Conservation (phyloP, 768 basidiomycete species). For the Rhizopogon roseolus region DNA sequence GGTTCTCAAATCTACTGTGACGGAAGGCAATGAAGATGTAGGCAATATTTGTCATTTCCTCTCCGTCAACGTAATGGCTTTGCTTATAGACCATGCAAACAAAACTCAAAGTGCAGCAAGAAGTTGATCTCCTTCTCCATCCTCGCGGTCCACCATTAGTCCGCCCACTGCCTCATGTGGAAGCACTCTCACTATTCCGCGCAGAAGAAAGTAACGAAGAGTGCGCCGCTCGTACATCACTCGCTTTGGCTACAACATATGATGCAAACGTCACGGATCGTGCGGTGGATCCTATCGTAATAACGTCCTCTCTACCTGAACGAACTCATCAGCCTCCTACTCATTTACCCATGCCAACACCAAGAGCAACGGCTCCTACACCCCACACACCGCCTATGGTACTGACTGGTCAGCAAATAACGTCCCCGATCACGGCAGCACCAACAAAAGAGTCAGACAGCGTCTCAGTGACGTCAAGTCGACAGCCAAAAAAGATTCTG, state of each 20-base stretch:
- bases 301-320: background rate
- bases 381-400: background rate
- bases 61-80: background rate
- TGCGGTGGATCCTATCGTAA: background rate
- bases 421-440: background rate
- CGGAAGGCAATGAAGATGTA: conserved; percentile 24
- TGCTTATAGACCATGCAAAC: conserved; percentile 12
- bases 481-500: background rate
- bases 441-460: background rate
- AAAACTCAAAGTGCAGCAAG: conserved; percentile 23
- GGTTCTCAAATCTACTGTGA: conserved; percentile 38
- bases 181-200: conserved; percentile 55
- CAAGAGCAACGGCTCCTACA: background rate
- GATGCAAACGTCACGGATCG: background rate
- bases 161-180: conserved; percentile 60
- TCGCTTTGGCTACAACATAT: conserved; percentile 30
- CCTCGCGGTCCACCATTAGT: conserved; percentile 77
- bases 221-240: conserved; percentile 34
- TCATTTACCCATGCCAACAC: background rate
- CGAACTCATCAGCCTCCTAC: background rate
- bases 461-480: background rate
- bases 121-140: conserved; percentile 64
- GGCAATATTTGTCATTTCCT: conserved; percentile 6
- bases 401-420: background rate
- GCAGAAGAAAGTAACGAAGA: conserved; percentile 67